Base-by-base conservation (phyloP, 2,329 filamentous ascomycete genomes). In the Cordyceps tenuipes region DNA sequence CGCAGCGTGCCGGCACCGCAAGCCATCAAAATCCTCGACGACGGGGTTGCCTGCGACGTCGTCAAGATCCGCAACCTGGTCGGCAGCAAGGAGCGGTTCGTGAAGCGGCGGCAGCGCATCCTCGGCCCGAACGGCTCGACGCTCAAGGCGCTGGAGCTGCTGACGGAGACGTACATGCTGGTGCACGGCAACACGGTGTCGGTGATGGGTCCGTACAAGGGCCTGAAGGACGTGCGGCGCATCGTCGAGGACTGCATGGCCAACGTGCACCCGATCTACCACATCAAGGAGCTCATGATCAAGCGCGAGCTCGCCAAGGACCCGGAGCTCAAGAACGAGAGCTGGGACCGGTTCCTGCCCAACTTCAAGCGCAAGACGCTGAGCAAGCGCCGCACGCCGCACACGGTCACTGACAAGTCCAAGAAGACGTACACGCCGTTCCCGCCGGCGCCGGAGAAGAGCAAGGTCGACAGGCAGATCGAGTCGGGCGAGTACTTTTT, bases 401-500 rank as follows among this genome's bases (percentile, higher is more conserved):
- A 84, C 79, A 91, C 90, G 69, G 86, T 99, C 71, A 91, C 84
- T 58, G 92, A 99, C 79, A 99, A 99, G 82, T 76, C 79, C 71
- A 96, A 93, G 83, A 97, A 96, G 82, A 76, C 81, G 13, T 99
- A 97, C 80, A 99, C 95, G 65, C 93, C 94, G 10, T 99, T 99
- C 86, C 94, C 94, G 53, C 94, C 94, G 7, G 84, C 91, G 48
- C 91, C 92, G 65, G 93, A 99, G 81, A 96, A 96, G 89, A 97
- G 92, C 84, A 99, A 97, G 84, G 84, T 99, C 68, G 94, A 99
- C 75, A 77, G 91, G 75, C 93, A 99, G 82, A 96, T 99, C 78
- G 94, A 99, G 80, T 92, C 85, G 68, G 93, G 94, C 76, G 93
- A 97, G 77, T 99, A 96, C 77, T 97, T 97, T 75, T 76, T 99